Base-by-base conservation (phyloP, 495 filamentous ascomycete genomes). In the Astrocystis sublimbata region DNA sequence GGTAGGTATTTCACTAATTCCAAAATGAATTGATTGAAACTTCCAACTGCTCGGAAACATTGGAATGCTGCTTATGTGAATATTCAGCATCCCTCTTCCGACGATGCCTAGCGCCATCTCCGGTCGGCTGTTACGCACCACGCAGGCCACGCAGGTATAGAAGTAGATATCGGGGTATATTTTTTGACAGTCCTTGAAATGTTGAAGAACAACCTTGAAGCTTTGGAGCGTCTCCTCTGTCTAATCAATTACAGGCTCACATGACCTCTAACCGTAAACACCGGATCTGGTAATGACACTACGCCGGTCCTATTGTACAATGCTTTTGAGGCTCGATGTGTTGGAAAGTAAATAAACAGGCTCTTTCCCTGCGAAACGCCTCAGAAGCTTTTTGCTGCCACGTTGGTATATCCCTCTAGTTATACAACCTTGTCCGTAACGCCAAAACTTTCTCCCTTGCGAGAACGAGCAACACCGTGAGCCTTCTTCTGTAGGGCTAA, bases 341-440 rank as follows among this genome's bases (percentile, higher is more conserved):
- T n/a, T n/a, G n/a, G n/a, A n/a, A n/a, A n/a, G n/a, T 47, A 19
- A 45, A 28, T 17, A 15, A 55, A 21, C n/a, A 47, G 2, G 46
- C 19, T 31, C 31, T 55, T 36, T 47, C 41, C 60, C 1, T 56
- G 24, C 33, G 15, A 47, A 62, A 62, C 60, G 60, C 60, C 60
- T 46, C 15, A 24, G 42, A 21, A 63, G 12, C 45, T 19, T 63
- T 57, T 51, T 61, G 36, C 45, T 42, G 36, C 49, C 60, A 24
- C 63, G 49, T 64, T 70, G 70, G 70, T 70, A 72, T 70, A 68
- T 70, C 63, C 65, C 61, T 65, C 60, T 72, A 70, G 45, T 70
- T 72, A 70, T 72, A 70, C 68, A 70, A 68, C 63, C 61, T 47
- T 62, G 30, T 36, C 61, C 53, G n/a, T 58, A 58, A 42, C 50